Evolutionary conservation across 768 basidiomycete species (phyloP), one percentile per base, ranked within the genome.

Genomic region (Arthromyces matolae): DNA sequence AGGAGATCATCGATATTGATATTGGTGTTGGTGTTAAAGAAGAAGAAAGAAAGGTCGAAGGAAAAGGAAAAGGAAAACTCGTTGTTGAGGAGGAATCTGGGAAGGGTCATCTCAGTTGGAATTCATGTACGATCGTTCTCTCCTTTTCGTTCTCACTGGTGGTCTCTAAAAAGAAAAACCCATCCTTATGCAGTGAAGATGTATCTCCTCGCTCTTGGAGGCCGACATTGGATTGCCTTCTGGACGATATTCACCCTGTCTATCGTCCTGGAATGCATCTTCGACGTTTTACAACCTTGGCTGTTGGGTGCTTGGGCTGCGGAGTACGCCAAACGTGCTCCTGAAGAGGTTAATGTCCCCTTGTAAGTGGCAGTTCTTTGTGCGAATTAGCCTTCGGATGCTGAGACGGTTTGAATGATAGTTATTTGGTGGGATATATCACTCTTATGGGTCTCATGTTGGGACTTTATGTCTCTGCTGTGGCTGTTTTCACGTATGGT

Each of bases 71-170:
- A 22, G 35, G 35, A 22, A 37, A 37, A 9, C 35, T 52, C 9
- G 34, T 25, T 18, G 19, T 22, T 18, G 28, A 18, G 22, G 53
- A 54, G 1, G 84, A 87, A 60, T 83, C 85, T 83, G 34, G 72
- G 67, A 4, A 71, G 73, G 83, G 83, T 1, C 78, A 76, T 45
- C 74, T 85, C 20, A 73, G 76, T 32, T 78, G 76, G 73, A 44
- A 65, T 31, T 64, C 76, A 18, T 49, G 71, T 64, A 62, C 42
- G 67, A 62, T 42, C 19, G 48, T 19, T 49, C 48, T 32, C 7
- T 5, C 24, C 10, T 18, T 33, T 18, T 23, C 29, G 7, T 19
- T 18, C 25, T 22, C 62, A 14, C 59, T 60, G 14, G 65, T 49
- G 48, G 33, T 45, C 41, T 14, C 23, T 58, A 27, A n/a, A n/a